These are phyloP conservation scores for Solanum stenotomum DNA, from an alignment of 257 asterid genomes.

Conservation along the genomic window DNA sequence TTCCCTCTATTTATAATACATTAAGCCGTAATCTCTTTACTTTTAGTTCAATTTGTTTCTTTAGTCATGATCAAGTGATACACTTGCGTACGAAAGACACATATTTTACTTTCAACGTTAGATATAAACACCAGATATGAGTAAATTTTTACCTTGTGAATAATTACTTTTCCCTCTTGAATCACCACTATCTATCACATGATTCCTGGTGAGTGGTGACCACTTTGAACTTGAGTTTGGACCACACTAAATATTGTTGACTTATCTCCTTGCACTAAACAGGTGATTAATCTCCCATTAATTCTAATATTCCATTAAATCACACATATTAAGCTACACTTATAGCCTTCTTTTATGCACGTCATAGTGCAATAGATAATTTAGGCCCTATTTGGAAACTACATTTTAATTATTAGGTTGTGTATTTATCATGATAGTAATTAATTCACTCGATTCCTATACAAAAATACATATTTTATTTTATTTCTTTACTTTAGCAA, in stretches of 20 bases:
- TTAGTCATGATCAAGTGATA: not conserved
- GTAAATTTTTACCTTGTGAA: not conserved
- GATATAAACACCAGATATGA: not conserved
- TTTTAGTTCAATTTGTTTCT: not conserved
- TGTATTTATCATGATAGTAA: not conserved
- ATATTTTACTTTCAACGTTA: not conserved
- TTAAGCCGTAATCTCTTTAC: not conserved
- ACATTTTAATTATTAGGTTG: not conserved
- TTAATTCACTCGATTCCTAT: no score
- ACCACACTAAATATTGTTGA: not conserved
- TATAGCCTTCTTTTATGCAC: not conserved
- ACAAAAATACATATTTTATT: not conserved
- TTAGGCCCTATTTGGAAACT: not conserved
- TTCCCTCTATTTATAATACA: not conserved
- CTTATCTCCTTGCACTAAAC: not conserved
- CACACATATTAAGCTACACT: not conserved
- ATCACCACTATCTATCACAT: conserved; percentile 29
- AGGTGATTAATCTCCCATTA: not conserved
- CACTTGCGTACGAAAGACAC: not conserved
- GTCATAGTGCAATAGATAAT: not conserved
- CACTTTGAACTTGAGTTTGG: not conserved
- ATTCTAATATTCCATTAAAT: not conserved
- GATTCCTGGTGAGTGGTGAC: conserved; percentile 22
- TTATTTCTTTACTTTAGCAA: no score
- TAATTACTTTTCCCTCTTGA: not conserved